These are phyloP conservation scores for Parachaetomium inaequale DNA, from an alignment of 495 filamentous ascomycete species.

Conservation along the genomic window DNA sequence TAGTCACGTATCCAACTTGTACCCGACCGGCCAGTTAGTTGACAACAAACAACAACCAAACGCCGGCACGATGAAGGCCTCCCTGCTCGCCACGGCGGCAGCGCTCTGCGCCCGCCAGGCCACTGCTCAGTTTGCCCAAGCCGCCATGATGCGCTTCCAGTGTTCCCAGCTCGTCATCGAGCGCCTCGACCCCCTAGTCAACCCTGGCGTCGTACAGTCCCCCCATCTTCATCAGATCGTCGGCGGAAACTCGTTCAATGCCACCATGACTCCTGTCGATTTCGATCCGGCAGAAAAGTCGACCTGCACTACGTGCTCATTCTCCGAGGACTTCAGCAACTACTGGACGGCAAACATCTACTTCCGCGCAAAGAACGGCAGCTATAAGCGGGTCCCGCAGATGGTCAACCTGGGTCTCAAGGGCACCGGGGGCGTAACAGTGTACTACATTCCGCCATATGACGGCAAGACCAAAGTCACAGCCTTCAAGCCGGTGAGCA, in stretches of 20 bases:
- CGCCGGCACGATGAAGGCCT: constrained; percentile 21
- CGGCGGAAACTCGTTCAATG: constrained; percentile 35
- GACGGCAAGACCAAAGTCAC: constrained; percentile 35
- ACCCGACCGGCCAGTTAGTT: background rate
- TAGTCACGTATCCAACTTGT: background rate
- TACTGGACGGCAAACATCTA: constrained; percentile 44
- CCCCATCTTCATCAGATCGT: constrained; percentile 42
- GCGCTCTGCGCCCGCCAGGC: constrained; percentile 27
- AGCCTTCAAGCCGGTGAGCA: constrained; percentile 37
- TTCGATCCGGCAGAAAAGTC: constrained; percentile 26
- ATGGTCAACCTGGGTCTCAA: constrained; percentile 33
- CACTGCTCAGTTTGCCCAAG: constrained; percentile 23
- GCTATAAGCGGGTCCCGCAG: constrained; percentile 45
- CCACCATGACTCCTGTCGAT: constrained; percentile 25
- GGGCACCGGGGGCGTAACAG: constrained; percentile 27
- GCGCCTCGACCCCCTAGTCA: constrained; percentile 43
- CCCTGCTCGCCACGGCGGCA: constrained; percentile 31
- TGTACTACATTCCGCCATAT: constrained; percentile 43
- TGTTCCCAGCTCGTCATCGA: constrained; percentile 46
- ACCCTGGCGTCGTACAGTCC: constrained; percentile 38
- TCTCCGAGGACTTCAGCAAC: constrained; percentile 37
- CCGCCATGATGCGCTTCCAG: constrained; percentile 46
- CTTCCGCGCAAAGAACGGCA: constrained; percentile 44
- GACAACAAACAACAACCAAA: background rate
- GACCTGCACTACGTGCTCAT: constrained; percentile 33